Evolutionary conservation across 192 early-diverging fungal species (phyloP), one percentile per base, ranked within the genome.

Genomic region (Anaeromyces robustus): DNA sequence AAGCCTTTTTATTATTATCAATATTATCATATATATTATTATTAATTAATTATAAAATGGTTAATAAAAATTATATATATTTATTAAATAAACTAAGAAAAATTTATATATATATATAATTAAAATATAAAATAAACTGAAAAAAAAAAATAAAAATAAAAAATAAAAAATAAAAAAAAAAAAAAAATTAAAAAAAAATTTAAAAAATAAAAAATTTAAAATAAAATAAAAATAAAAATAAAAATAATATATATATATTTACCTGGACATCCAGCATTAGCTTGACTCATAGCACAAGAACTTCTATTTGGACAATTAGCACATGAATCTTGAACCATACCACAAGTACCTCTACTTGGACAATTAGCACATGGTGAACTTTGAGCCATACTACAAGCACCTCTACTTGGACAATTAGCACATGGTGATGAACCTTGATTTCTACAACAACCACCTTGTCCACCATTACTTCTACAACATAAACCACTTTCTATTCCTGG

Each of bases 1-100:
- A 92, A 89, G 1, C 94, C 94, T 88, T 90, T 81, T 30, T 14
- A 29, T 34, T 30, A 78, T 81, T 43, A n/a, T n/a, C n/a, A n/a
- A n/a, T n/a, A n/a, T n/a, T n/a, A n/a, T n/a, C n/a, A n/a, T n/a
- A n/a, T n/a, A n/a, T n/a, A n/a, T n/a, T n/a, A n/a, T n/a, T n/a
- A n/a, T n/a, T n/a, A n/a, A n/a, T n/a, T n/a, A n/a, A n/a, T n/a
- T n/a, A n/a, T n/a, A n/a, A n/a, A n/a, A n/a, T n/a, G n/a, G n/a
- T n/a, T n/a, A n/a, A n/a, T n/a, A n/a, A n/a, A n/a, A n/a, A n/a
- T n/a, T n/a, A n/a, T n/a, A n/a, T n/a, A n/a, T n/a, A n/a, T n/a
- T n/a, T n/a, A n/a, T n/a, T n/a, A n/a, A n/a, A n/a, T n/a, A n/a
- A n/a, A n/a, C n/a, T n/a, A n/a, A n/a, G n/a, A n/a, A n/a, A n/a